Evolutionary conservation across 495 filamentous ascomycete genomes (phyloP).

Genomic region (Glonium stellatum): DNA sequence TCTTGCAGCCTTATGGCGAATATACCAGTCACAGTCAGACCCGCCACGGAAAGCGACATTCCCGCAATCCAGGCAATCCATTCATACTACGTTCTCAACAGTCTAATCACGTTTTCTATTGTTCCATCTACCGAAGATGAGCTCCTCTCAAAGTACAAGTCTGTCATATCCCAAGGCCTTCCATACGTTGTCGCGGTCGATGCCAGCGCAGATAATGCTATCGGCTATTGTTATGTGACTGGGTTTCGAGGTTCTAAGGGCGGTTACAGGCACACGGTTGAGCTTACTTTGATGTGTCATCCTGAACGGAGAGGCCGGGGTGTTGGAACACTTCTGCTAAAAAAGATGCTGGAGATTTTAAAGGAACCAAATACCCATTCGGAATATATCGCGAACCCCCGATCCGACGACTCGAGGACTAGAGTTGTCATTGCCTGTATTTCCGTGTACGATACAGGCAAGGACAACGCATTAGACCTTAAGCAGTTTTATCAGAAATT

Average conservation of each 20-base stretch:
- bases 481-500: slow-evolving; percentile 23
- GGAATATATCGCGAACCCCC: slow-evolving; percentile 9
- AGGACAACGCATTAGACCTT: slow-evolving; percentile 18
- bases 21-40: neutral
- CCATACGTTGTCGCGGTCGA: slow-evolving; percentile 23
- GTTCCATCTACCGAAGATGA: slow-evolving; percentile 8
- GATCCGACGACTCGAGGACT: slow-evolving; percentile 13
- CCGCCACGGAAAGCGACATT: slow-evolving; percentile 8
- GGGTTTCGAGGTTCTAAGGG: slow-evolving; percentile 13
- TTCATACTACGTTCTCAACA: slow-evolving; percentile 18
- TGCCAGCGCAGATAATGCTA: slow-evolving; percentile 9
- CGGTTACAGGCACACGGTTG: slow-evolving; percentile 26
- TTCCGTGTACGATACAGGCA: slow-evolving; percentile 14
- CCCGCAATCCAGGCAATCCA: slow-evolving; percentile 9
- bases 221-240: slow-evolving; percentile 12
- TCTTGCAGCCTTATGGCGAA: neutral
- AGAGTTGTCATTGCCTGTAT: slow-evolving; percentile 23
- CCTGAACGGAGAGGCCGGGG: slow-evolving; percentile 9
- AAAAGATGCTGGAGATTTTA: slow-evolving; percentile 16
- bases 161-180: neutral
- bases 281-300: slow-evolving; percentile 22
- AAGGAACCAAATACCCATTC: slow-evolving; percentile 11
- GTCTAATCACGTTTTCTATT: slow-evolving; percentile 17
- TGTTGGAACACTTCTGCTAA: slow-evolving; percentile 15
- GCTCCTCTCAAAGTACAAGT: slow-evolving; percentile 4